Base-by-base conservation (phyloP, 2,329 filamentous ascomycete species). In the Mycosphaerelloides madeirae region DNA sequence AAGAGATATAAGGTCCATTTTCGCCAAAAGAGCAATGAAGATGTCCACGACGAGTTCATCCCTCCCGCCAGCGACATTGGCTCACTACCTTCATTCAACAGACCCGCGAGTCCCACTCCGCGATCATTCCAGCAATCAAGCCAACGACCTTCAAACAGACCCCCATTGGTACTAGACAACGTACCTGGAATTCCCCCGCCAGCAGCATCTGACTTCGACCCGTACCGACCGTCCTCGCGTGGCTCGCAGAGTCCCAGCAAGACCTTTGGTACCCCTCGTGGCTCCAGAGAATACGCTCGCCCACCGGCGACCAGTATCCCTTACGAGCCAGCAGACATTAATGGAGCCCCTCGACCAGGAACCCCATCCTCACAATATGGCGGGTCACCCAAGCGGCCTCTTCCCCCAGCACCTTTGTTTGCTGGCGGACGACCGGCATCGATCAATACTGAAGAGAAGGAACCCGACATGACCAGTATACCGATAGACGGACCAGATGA, bases 281-380 rank as follows among this genome's bases (percentile, higher is more conserved):
- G 63, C 16, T 73, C 73, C 3, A 70, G 71, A 25, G 86, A 90
- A 49, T 87, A 85, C 66, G 67, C 77, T 20, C 78, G 86, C 40
- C 85, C 86, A 7, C 83, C 87, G 2, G 79, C 86, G 1, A 79
- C 82, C 1, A 81, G 75, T 53, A 72, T 84, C 18, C 76, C 81
- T 3, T 97, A 93, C 66, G 93, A 97, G 66, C 87, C 89, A 0
- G 77, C 83, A 16, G 90, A 96, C 57, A 69, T 97, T 47, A 91
- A 97, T 60, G 93, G 93, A 38, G 90, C 81, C 50, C 90, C 93
- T 6, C 75, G 93, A 46, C 91, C 93, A 1, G 91, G 91, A 4
- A 96, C 91, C 0, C 89, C 91, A 1, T 89, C 89, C 1, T 91
- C 88, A 2, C 78, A 82, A 63, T 96, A 97, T 64, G 86, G 89